A percentile compares a stretch with the other conserved stretches of the same genome.
Conservation (phyloP, 169 alveolate genomes). For the Plasmodium vinckei region DNA sequence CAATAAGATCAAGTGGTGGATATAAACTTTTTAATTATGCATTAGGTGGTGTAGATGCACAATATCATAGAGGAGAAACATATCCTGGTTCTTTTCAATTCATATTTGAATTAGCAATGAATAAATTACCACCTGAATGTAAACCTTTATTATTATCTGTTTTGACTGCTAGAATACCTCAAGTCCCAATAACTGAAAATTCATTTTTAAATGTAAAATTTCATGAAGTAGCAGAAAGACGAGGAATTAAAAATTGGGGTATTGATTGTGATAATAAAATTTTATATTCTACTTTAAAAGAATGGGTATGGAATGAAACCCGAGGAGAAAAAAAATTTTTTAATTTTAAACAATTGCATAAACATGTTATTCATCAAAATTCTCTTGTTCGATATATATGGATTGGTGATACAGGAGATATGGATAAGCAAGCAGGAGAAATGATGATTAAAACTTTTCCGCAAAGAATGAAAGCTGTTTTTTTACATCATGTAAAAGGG, state of each 20-base stretch:
- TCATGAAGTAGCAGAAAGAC: slow-evolving; percentile 85
- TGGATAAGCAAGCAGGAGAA: slow-evolving; percentile 89
- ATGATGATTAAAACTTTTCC: slow-evolving; percentile 88
- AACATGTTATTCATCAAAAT: slow-evolving; percentile 81
- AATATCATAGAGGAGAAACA: slow-evolving; percentile 85
- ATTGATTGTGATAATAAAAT: slow-evolving; percentile 88
- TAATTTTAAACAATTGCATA: slow-evolving; percentile 85
- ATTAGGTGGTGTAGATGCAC: slow-evolving; percentile 90
- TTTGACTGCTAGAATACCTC: slow-evolving; percentile 90
- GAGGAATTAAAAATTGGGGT: slow-evolving; percentile 89
- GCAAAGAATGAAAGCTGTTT: slow-evolving; percentile 85
- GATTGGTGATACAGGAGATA: slow-evolving; percentile 91
- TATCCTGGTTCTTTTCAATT: slow-evolving; percentile 87
- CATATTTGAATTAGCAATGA: slow-evolving; percentile 85
- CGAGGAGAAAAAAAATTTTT: slow-evolving; percentile 88
- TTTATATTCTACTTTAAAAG: slow-evolving; percentile 87
- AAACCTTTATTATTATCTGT: slow-evolving; percentile 88
- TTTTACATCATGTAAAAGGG: slow-evolving; percentile 86
- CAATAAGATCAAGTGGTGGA: slow-evolving; percentile 90
- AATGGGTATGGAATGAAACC: slow-evolving; percentile 89
- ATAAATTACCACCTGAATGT: slow-evolving; percentile 80
- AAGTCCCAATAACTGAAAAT: slow-evolving; percentile 89
- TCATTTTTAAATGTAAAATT: slow-evolving; percentile 83
- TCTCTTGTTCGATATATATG: slow-evolving; percentile 85
- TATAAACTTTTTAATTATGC: slow-evolving; percentile 85